Evolutionary conservation across 2,329 filamentous ascomycete genomes (phyloP).

Genomic region (Tricladium varicosporioides): DNA sequence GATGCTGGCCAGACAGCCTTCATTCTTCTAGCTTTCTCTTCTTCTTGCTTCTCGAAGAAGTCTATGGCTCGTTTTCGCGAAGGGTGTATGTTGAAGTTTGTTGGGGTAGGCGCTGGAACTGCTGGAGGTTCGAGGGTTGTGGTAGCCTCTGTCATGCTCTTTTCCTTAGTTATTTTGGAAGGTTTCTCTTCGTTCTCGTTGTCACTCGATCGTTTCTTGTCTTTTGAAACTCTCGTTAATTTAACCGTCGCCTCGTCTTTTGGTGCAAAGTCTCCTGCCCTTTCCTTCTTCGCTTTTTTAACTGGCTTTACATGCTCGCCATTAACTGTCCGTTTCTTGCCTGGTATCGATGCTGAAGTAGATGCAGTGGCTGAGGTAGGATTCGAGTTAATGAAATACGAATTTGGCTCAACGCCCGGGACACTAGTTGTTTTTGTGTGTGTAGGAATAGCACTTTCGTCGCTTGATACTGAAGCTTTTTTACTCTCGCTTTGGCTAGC

Average conservation of each 20-base stretch:
- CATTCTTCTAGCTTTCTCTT: no score
- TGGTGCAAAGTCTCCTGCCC: neutral
- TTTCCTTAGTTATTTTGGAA: no score
- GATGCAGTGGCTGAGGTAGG: slow-evolving; percentile 20
- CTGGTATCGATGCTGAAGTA: slow-evolving; percentile 9
- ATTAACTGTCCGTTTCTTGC: slow-evolving; percentile 33
- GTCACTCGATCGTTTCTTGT: no score
- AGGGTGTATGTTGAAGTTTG: no score
- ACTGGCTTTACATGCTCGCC: neutral
- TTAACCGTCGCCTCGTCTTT: neutral
- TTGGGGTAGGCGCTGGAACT: no score
- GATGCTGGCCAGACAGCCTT: no score
- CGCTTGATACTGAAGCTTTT: slow-evolving; percentile 2
- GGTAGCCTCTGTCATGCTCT: no score
- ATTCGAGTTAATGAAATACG: slow-evolving; percentile 27
- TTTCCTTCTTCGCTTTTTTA: slow-evolving; percentile 45
- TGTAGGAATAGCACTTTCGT: neutral
- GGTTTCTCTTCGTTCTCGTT: no score
- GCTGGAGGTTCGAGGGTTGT: no score
- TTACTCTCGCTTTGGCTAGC: neutral
- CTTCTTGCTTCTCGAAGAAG: no score
- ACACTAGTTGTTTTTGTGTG: neutral
- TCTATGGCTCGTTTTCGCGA: no score
- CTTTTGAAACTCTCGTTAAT: neutral
- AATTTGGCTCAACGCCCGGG: slow-evolving; percentile 18